Conservation (phyloP, 1,139 yeast species). For the Lodderomyces orthopsilosis region DNA sequence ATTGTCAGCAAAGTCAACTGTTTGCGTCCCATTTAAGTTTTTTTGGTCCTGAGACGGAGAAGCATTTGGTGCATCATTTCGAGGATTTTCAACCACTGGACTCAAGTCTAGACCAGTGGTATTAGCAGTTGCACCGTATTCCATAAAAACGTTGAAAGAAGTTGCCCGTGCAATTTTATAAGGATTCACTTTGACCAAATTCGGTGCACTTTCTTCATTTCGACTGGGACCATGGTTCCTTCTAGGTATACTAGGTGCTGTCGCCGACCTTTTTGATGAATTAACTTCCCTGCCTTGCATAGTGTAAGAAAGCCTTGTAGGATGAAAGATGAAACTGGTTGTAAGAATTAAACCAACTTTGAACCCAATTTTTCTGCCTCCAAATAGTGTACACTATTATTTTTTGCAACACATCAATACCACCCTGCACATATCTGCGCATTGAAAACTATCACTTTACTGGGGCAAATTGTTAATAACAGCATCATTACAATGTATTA, state of each 20-base stretch:
- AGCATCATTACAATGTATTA: too few species aligned
- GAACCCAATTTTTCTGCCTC: background rate
- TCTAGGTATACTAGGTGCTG: background rate
- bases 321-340: constrained; percentile 1
- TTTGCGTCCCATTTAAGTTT: background rate
- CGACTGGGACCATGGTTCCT: background rate
- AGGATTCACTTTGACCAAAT: constrained; percentile 9
- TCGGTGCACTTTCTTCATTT: background rate
- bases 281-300: background rate
- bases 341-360: background rate
- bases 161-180: constrained; percentile 13
- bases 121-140: constrained; percentile 9
- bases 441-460: too few species aligned
- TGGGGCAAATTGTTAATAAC: too few species aligned
- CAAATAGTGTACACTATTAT: background rate
- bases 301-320: background rate
- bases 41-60: background rate
- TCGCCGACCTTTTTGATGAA: constrained; percentile 1
- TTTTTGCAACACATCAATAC: background rate
- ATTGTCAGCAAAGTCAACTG: background rate
- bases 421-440: too few species aligned
- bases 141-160: constrained; percentile 13
- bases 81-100: background rate
- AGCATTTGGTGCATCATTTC: background rate
- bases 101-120: background rate